These are phyloP conservation scores for Gossypium trilobum DNA, from an alignment of 441 rosid species.

Conservation along the genomic window DNA sequence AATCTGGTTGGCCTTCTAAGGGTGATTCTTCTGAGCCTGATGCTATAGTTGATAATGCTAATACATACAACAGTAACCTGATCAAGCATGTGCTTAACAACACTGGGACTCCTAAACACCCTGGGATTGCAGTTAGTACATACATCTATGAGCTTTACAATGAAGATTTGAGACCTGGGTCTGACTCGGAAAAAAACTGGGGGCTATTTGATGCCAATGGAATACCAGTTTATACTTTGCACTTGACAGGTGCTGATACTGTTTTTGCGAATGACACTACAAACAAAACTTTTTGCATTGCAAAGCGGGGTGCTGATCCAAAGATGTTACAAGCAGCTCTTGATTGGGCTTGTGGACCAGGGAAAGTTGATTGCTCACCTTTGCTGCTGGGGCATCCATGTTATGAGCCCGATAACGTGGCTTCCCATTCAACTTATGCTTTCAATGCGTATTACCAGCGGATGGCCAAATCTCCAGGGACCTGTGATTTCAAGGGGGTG, in stretches of 20 bases:
- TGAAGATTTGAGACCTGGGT: constrained; percentile 61
- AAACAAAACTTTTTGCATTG: constrained; percentile 78
- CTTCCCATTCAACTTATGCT: constrained; percentile 68
- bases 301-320: constrained; percentile 55
- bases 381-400: constrained; percentile 70
- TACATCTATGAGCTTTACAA: constrained; percentile 88
- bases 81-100: constrained; percentile 73
- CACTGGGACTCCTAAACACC: constrained; percentile 91
- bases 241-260: constrained; percentile 63
- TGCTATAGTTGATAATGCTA: constrained; percentile 68
- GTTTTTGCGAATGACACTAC: constrained; percentile 79
- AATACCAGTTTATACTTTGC: constrained; percentile 54
- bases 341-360: constrained; percentile 98
- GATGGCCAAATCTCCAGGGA: constrained; percentile 62
- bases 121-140: constrained; percentile 54
- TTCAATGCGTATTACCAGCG: constrained; percentile 76
- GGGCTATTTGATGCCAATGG: constrained; percentile 70
- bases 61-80: constrained; percentile 82
- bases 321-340: constrained; percentile 90
- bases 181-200: constrained; percentile 82
- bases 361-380: constrained; percentile 65
- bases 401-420: constrained; percentile 66
- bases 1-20: constrained; percentile 92
- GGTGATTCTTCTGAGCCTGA: constrained; percentile 61
- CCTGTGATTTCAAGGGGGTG: constrained; percentile 86